phyloP scores from a whole-genome alignment of 164 flowering plant genomes.

The Pachysandra terminalis region DNA sequence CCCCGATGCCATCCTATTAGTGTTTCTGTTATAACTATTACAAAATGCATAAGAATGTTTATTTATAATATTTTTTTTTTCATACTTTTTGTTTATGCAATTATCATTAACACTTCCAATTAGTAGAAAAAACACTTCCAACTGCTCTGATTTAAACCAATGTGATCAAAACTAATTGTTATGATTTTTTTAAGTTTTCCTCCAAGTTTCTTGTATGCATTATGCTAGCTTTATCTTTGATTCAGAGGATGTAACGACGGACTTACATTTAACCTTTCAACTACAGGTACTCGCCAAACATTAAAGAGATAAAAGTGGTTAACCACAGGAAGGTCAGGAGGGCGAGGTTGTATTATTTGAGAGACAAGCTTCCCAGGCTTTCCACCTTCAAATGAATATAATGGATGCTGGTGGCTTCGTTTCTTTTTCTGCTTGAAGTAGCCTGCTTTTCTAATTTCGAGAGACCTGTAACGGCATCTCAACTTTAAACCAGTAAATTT shows the following conservation, averaged over 20 bases:
- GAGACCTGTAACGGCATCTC: not conserved
- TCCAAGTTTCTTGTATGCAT: not conserved
- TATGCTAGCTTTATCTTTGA: not conserved
- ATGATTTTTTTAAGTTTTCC: too few relatives aligned
- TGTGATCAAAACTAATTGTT: too few relatives aligned
- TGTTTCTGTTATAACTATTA: too few relatives aligned
- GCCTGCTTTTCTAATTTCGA: too few relatives aligned
- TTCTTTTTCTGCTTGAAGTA: not conserved
- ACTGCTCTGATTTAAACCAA: too few relatives aligned
- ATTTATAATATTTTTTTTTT: too few relatives aligned
- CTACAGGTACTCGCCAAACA: slow-evolving; percentile 83
- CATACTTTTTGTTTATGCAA: too few relatives aligned
- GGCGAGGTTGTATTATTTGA: slow-evolving; percentile 83
- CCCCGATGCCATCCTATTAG: too few relatives aligned
- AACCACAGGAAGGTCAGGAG: slow-evolving; percentile 91
- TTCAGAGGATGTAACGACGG: not conserved
- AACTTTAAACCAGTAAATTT: not conserved
- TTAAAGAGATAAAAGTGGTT: slow-evolving; percentile 82
- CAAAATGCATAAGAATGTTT: too few relatives aligned
- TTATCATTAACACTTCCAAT: too few relatives aligned
- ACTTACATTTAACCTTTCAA: not conserved
- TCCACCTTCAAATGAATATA: slow-evolving; percentile 75
- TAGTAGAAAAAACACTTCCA: too few relatives aligned
- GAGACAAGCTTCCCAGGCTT: slow-evolving; percentile 90
- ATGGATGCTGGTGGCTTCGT: not conserved